These are phyloP conservation scores for Daedalea quercina DNA, from an alignment of 768 basidiomycete genomes.

Conservation along the genomic window DNA sequence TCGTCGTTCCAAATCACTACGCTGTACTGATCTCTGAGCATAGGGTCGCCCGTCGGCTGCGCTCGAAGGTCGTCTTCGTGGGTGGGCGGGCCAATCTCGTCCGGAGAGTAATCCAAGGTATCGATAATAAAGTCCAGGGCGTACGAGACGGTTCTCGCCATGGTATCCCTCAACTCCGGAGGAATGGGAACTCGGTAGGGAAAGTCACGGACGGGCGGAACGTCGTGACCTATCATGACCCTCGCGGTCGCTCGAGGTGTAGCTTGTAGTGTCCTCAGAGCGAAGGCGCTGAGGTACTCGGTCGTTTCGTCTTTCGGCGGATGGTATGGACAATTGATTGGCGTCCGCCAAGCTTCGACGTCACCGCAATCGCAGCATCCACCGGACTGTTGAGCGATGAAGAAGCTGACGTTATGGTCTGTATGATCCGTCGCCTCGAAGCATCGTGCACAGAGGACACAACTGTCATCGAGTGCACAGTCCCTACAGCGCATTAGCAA, in stretches of 20 bases:
- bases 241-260: conserved; percentile 33
- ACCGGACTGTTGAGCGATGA: conserved; percentile 85
- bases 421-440: conserved; percentile 84
- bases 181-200: conserved; percentile 52
- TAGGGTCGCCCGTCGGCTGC: conserved; percentile 72
- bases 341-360: conserved; percentile 73
- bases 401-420: conserved; percentile 89
- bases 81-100: conserved; percentile 62
- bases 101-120: conserved; percentile 75
- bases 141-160: conserved; percentile 67
- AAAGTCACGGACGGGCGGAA: conserved; percentile 57
- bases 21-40: conserved; percentile 73
- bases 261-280: conserved; percentile 15
- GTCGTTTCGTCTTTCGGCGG: conserved; percentile 39
- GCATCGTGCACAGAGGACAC: conserved; percentile 84
- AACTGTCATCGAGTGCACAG: conserved; percentile 85
- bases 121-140: conserved; percentile 81
- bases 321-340: conserved; percentile 69
- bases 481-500: conserved; percentile 45
- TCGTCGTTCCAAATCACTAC: conserved; percentile 96
- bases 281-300: conserved; percentile 23
- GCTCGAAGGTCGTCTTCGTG: conserved; percentile 65
- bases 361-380: conserved; percentile 97
- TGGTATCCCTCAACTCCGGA: conserved; percentile 63
- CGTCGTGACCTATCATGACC: conserved; percentile 34